phyloP scores from a whole-genome alignment of 257 asterid species.

The Scutellaria baicalensis region DNA sequence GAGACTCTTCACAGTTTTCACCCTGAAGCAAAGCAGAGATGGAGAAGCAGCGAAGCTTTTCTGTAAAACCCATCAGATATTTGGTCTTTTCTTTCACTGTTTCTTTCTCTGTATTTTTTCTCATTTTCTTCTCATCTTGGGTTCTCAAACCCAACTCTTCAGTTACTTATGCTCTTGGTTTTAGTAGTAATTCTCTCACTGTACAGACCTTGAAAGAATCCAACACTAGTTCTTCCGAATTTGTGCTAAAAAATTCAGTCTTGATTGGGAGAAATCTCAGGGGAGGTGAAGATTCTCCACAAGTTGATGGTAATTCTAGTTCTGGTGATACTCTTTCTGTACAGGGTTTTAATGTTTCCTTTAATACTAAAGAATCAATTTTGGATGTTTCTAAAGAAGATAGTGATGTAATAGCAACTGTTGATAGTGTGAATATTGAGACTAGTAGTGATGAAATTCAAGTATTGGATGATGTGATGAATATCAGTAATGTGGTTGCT shows the following conservation, averaged over 20 bases:
- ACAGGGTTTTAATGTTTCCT: constrained; percentile 8
- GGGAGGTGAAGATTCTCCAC: constrained; percentile 13
- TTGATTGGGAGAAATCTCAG: constrained; percentile 7
- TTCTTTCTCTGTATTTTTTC: constrained; percentile 35
- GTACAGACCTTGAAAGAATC: constrained; percentile 12
- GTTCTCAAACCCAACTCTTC: constrained; percentile 35
- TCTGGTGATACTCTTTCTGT: constrained; percentile 2
- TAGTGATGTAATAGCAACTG: background rate
- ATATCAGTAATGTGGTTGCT: background rate
- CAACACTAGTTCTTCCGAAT: constrained; percentile 19
- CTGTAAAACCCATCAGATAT: constrained; percentile 40
- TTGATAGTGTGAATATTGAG: background rate
- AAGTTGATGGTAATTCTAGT: constrained; percentile 23
- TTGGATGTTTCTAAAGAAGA: background rate
- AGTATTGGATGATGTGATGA: constrained; percentile 11
- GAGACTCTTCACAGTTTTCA: background rate
- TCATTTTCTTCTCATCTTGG: constrained; percentile 50
- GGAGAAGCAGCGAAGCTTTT: constrained; percentile 72
- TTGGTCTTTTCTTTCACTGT: constrained; percentile 45
- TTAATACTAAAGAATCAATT: background rate
- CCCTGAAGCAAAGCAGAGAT: constrained; percentile 9
- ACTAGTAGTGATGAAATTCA: background rate
- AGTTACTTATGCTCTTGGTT: constrained; percentile 23
- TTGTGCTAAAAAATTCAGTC: constrained; percentile 16
- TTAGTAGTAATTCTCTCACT: constrained; percentile 13